phyloP scores from a whole-genome alignment of 331 rosid genomes.

The Quercus tomentella region DNA sequence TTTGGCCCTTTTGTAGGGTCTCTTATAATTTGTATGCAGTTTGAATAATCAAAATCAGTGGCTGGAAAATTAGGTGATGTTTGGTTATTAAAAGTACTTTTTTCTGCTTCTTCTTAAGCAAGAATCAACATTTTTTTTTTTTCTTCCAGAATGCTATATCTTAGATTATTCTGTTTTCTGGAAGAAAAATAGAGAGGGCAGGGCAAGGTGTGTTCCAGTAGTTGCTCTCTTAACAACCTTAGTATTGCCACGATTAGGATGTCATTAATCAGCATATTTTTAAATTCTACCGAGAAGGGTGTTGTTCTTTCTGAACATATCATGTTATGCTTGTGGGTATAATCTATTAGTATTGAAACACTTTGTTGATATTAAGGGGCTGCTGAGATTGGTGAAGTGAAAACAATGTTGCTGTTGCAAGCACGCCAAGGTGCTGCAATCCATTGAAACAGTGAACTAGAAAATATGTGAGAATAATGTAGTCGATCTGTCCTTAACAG shows the following conservation, averaged over 20 bases:
- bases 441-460: not conserved
- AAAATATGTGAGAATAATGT: not conserved
- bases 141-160: not conserved
- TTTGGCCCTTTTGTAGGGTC: too few relatives aligned
- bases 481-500: not conserved
- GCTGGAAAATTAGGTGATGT: too few relatives aligned
- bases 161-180: not conserved
- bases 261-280: not conserved
- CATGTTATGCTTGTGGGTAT: not conserved
- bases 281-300: not conserved
- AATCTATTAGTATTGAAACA: not conserved
- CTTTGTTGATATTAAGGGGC: too few relatives aligned
- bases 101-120: not conserved
- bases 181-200: not conserved
- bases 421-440: not conserved
- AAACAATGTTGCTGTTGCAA: not conserved
- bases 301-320: too few relatives aligned
- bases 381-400: not conserved
- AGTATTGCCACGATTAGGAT: not conserved
- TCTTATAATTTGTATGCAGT: too few relatives aligned
- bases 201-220: not conserved
- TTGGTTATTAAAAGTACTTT: not conserved
- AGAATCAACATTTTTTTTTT: not conserved
- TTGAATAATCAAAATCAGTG: too few relatives aligned
- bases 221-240: not conserved